phyloP scores from a whole-genome alignment of 345 rosid species.

The Leavenworthia alabamica region DNA sequence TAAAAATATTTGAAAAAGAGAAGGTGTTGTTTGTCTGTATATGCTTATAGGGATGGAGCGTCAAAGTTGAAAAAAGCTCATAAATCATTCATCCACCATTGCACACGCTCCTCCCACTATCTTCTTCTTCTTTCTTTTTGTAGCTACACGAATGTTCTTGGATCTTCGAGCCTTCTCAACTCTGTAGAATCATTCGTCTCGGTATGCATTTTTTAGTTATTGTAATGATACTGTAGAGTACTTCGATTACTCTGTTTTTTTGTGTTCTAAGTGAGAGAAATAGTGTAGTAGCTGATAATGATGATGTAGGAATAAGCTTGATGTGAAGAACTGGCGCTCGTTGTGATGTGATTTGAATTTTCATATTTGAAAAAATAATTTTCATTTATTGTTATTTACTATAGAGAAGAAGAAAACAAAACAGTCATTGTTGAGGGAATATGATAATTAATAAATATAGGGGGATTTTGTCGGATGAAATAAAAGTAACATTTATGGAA shows the following conservation, averaged over 20 bases:
- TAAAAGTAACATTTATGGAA: slow-evolving; percentile 21
- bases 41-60: no score
- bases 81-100: slow-evolving; percentile 23
- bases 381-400: slow-evolving; percentile 11
- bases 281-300: neutral
- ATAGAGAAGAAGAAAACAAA: slow-evolving; percentile 7
- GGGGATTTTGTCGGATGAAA: slow-evolving; percentile 14
- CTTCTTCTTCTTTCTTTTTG: slow-evolving; percentile 14
- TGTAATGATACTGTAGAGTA: neutral
- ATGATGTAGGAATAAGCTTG: neutral
- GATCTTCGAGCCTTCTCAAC: neutral
- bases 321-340: neutral
- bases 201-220: slow-evolving; percentile 10
- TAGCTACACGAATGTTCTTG: neutral
- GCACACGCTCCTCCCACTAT: slow-evolving; percentile 39
- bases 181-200: neutral
- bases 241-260: neutral
- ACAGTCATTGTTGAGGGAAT: slow-evolving; percentile 12
- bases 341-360: neutral
- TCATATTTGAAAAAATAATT: neutral
- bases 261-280: neutral
- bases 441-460: slow-evolving; percentile 3
- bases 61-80: slow-evolving; percentile 28
- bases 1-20: slow-evolving; percentile 19
- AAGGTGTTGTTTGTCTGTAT: slow-evolving; percentile 8